Conservation (phyloP, 1,284 basidiomycete genomes). For the Pseudozyma pruni region DNA sequence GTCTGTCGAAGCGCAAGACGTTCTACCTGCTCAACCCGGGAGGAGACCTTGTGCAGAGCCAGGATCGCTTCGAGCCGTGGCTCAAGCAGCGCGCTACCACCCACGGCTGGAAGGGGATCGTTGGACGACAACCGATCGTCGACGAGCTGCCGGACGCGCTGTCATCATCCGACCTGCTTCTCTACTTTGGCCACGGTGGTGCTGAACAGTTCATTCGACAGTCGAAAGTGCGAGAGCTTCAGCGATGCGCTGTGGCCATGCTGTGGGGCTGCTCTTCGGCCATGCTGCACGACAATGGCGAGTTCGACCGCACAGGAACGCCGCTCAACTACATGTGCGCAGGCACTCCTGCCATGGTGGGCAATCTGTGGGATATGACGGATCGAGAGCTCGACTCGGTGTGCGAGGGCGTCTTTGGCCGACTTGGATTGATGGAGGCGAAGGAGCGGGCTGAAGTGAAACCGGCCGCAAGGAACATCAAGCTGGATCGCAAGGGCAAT, state of each 20-base stretch:
- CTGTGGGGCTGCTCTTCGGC: conserved; percentile 99
- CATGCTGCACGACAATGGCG: conserved; percentile 84
- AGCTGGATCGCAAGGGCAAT: conserved; percentile 18
- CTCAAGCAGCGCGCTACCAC: conserved; percentile 73
- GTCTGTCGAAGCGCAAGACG: conserved; percentile 68
- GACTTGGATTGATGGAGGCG: conserved; percentile 73
- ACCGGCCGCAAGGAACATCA: conserved; percentile 24
- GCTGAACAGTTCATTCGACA: conserved; percentile 88
- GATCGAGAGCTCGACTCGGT: conserved; percentile 96
- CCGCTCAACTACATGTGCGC: conserved; percentile 95
- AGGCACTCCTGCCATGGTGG: conserved; percentile 91
- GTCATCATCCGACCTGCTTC: conserved; percentile 52
- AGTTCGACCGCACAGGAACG: conserved; percentile 89
- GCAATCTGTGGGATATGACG: conserved; percentile 97
- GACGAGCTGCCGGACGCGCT: conserved; percentile 59
- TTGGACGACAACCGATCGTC: conserved; percentile 73
- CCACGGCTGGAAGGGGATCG: conserved; percentile 80
- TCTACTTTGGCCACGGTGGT: conserved; percentile 95
- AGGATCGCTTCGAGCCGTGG: conserved; percentile 83
- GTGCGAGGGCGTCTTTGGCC: conserved; percentile 83
- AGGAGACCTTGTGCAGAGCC: conserved; percentile 85
- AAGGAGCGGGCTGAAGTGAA: conserved; percentile 47
- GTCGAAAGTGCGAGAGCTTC: conserved; percentile 81
- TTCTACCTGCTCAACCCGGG: conserved; percentile 92
- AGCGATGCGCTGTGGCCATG: conserved; percentile 89